Base-by-base conservation (phyloP, 2,329 filamentous ascomycete species). In the Calonectria naviculata region DNA sequence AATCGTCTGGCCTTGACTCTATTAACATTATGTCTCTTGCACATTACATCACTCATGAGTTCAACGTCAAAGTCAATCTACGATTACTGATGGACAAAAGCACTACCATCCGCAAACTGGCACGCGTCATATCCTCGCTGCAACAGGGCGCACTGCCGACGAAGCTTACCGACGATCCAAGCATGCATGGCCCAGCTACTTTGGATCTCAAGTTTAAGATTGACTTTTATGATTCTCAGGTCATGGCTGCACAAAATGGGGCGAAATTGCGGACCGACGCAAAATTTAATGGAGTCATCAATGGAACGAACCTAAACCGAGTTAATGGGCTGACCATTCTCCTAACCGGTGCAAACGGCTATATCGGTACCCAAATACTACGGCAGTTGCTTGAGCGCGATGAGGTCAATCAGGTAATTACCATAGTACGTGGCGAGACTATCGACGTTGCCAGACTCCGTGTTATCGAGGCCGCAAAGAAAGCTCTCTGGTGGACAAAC, bases 11-110 rank as follows among this genome's bases (percentile, higher is more conserved):
- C 6, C 56, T 61, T 3, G 56, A 61, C 12, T 61, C 56, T 4
- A 31, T 61, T 15, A 44, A 19, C 56, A 61, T 61, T 12, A 61
- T 61, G 56, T 61, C 56, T 44, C 38, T 61, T 1, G 24, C 36
- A 15, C 38, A 61, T 44, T 61, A 44, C 24, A 44, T 61, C 26
- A 28, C 56, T 13, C 17, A 61, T 9, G 24, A 61, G 13, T 61
- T 42, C 56, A 6, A 31, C 6, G 36, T 61, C 8, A 44, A 41
- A 31, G 38, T 44, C 6, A 61, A 26, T n/a, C 17, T 61, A 19
- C 56, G 31, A 26, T 26, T 61, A 1, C 10, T 61, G 17, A 61
- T 61, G 24, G 38, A 61, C 9, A 61, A 31, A 9, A 21, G 15
- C 21, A 61, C 56, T 17, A 61, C 17, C 9, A 42, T 61, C 36